phyloP scores from a whole-genome alignment of 108 stramenopile genomes.

The Aurantiochytrium sp. region DNA sequence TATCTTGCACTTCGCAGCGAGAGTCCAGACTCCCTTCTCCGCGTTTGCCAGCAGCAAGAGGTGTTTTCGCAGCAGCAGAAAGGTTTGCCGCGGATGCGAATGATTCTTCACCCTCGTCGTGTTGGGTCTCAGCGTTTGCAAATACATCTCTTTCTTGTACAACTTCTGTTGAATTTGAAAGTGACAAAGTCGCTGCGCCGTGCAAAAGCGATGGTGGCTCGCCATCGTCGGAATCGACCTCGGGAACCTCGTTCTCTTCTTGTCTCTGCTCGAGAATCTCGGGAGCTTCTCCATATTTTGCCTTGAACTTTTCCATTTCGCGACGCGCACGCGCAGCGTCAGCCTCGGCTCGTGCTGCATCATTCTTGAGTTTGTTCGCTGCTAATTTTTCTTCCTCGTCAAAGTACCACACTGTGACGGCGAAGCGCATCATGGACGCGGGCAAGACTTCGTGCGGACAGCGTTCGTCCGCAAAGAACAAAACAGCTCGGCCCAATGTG shows the following conservation, averaged over 20 bases:
- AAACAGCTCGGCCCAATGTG: background rate
- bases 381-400: background rate
- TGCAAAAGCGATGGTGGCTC: background rate
- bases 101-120: too few species aligned
- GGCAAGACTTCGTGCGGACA: background rate
- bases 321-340: background rate
- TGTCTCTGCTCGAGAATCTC: background rate
- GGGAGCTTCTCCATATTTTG: background rate
- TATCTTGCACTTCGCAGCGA: too few species aligned
- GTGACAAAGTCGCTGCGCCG: too few species aligned
- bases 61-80: too few species aligned
- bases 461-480: background rate
- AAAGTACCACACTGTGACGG: conserved; percentile 1
- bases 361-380: background rate
- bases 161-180: too few species aligned
- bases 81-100: too few species aligned
- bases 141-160: too few species aligned
- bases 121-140: too few species aligned
- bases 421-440: background rate
- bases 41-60: too few species aligned
- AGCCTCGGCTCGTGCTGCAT: background rate
- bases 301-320: background rate
- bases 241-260: background rate
- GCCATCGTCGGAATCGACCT: background rate
- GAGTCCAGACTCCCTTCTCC: too few species aligned